phyloP scores from a whole-genome alignment of 768 basidiomycete genomes.

The Agrocybe pediades region DNA sequence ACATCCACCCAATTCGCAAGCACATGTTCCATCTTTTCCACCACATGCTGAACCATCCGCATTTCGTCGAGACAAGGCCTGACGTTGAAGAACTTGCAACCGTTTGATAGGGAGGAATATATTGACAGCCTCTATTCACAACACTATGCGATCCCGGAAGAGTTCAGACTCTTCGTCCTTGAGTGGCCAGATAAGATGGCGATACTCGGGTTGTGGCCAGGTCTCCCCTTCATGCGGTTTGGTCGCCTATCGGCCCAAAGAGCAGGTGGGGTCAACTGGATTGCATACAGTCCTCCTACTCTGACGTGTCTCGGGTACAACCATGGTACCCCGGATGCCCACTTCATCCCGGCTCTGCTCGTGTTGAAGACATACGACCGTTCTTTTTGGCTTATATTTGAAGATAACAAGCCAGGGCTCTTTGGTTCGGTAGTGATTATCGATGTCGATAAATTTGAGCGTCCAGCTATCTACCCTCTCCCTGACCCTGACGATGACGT shows the following conservation, averaged over 20 bases:
- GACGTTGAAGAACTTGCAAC: neutral
- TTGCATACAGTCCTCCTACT: neutral
- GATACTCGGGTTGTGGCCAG: constrained; percentile 13
- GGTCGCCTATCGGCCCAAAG: too few relatives aligned
- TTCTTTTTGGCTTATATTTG: neutral
- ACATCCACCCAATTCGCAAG: neutral
- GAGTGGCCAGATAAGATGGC: constrained; percentile 16
- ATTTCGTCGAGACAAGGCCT: neutral
- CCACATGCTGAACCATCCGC: neutral
- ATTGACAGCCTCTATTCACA: neutral
- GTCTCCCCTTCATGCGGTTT: neutral
- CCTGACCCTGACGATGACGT: too few relatives aligned
- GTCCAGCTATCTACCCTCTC: too few relatives aligned
- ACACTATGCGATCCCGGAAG: neutral
- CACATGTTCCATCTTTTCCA: neutral
- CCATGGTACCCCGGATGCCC: neutral
- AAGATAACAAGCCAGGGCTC: neutral
- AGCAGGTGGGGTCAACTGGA: neutral
- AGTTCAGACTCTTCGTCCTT: neutral
- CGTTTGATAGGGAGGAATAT: neutral
- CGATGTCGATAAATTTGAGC: too few relatives aligned
- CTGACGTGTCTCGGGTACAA: neutral
- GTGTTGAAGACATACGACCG: neutral
- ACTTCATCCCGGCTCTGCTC: neutral
- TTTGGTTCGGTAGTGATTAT: neutral